Base-by-base conservation (phyloP, 2,329 filamentous ascomycete genomes). In the Botrytis galanthina region DNA sequence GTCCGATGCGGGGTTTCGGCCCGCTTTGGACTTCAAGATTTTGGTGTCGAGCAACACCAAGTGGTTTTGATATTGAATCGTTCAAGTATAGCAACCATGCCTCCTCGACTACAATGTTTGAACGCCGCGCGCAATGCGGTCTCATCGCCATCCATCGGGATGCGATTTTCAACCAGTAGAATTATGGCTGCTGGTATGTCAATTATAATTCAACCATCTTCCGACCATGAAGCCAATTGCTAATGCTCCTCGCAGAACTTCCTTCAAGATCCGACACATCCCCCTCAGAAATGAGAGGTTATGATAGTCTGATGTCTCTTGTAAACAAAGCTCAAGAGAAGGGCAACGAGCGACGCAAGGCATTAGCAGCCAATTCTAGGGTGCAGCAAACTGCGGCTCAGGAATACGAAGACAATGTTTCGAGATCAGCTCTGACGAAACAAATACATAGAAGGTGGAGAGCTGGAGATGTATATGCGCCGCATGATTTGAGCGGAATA, bases 381-480 rank as follows among this genome's bases (percentile, higher is more conserved):
- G 32, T n/a, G 16, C 26, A 20, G 57, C 61, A 44, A 42, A n/a
- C 12, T 29, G 22, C n/a, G 12, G 72, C 73, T 72, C 73, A 75
- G 18, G 37, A 54, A 62, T 44, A 42, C 74, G 73, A 74, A 20
- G 14, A 26, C 18, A 29, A 57, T 18, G 51, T 57, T 29, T 57
- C 51, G 51, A 69, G 26, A 61, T n/a, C 42, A 62, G 88, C 89
- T 75, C 89, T 89, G 81, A 83, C 89, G 78, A 85, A 83, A 75
- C 90, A 93, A 82, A 87, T 91, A 82, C 87, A 88, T 51, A 90
- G 95, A 66, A 86, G 87, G 59, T 98, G 92, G 91, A 86, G 86
- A 78, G 79, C 85, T 0, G 96, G 96, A 78, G 95, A 98, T 81
- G 87, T 98, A 70, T 98, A 98, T 84, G 88, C 94, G 74, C 96